phyloP scores from a whole-genome alignment of 495 filamentous ascomycete genomes.

The Annulohypoxylon nitens region DNA sequence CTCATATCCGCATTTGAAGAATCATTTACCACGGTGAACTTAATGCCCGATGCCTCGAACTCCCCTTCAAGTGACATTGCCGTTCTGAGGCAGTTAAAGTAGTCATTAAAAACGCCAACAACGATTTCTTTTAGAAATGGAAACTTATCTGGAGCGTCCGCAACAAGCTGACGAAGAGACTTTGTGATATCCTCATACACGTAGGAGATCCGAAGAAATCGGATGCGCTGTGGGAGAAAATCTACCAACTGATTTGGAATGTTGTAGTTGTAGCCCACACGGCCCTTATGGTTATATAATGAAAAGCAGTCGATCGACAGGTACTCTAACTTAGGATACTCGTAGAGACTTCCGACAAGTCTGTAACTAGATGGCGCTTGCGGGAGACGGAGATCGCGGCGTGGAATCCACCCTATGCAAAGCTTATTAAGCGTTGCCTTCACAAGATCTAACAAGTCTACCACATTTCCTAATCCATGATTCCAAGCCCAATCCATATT shows the following conservation, averaged over 20 bases:
- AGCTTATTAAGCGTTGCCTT: conserved; percentile 15
- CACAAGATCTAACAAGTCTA: neutral
- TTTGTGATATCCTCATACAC: neutral
- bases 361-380: neutral
- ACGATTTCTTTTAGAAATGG: conserved; percentile 3
- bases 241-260: neutral
- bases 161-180: conserved; percentile 1
- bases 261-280: no score
- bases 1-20: neutral
- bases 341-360: neutral
- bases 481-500: neutral
- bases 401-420: conserved; percentile 1
- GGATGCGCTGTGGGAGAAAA: conserved; percentile 15
- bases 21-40: neutral
- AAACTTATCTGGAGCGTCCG: neutral
- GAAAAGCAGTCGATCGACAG: conserved; percentile 5
- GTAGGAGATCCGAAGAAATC: conserved; percentile 18
- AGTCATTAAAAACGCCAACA: neutral
- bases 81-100: neutral
- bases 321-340: conserved; percentile 7
- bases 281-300: neutral
- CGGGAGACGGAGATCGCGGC: neutral
- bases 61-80: neutral
- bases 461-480: neutral
- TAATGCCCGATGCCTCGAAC: conserved; percentile 6